phyloP scores from a whole-genome alignment of 176 grass and related monocot genomes.

The Coix lacrymajobi region DNA sequence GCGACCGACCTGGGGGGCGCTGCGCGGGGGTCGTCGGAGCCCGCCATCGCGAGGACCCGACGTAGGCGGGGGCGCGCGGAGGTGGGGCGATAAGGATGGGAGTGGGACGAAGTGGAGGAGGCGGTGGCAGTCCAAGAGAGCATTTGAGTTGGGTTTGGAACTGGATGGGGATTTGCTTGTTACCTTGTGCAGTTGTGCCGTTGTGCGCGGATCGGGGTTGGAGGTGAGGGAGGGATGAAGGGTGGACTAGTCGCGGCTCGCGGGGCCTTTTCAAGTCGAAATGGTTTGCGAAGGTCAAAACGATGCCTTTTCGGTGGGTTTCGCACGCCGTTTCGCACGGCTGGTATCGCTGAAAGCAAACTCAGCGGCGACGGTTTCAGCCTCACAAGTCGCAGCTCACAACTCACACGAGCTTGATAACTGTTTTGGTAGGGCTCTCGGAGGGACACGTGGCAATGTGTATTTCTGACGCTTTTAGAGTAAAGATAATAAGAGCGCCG shows the following conservation, averaged over 20 bases:
- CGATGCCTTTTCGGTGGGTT: background rate
- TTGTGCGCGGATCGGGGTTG: no score
- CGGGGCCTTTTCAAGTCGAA: no score
- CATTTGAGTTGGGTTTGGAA: constrained; percentile 25
- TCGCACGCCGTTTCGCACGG: background rate
- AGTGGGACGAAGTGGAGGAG: constrained; percentile 29
- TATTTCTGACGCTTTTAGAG: no score
- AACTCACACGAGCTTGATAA: no score
- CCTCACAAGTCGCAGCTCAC: no score
- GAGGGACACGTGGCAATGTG: no score
- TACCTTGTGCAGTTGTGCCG: no score
- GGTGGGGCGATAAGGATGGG: constrained; percentile 12
- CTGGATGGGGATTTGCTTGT: constrained; percentile 27
- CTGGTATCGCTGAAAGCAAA: no score
- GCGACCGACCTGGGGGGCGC: constrained; percentile 44
- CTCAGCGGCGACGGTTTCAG: no score
- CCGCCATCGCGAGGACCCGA: constrained; percentile 47
- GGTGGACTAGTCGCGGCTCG: background rate
- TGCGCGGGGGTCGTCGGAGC: constrained; percentile 28
- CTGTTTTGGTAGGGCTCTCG: no score
- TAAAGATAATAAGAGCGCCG: no score
- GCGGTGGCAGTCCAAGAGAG: constrained; percentile 10
- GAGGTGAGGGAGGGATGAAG: background rate
- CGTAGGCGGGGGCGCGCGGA: constrained; percentile 2
- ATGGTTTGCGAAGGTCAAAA: background rate